Conservation (phyloP, 208 protist genomes). For the Crithidia fasciculata region DNA sequence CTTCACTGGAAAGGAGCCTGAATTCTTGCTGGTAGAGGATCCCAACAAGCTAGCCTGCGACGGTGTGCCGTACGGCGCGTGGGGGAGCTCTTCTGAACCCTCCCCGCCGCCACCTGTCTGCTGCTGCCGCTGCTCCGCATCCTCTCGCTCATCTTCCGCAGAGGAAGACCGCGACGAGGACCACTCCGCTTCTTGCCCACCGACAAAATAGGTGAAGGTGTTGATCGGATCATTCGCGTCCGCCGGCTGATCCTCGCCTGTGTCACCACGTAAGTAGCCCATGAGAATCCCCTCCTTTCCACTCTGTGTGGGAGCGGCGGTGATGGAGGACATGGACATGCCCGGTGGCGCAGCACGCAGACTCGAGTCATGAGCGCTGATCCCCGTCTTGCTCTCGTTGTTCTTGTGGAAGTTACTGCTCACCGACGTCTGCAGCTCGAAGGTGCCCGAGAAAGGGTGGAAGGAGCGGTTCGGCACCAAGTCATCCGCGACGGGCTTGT, state of each 20-base stretch:
- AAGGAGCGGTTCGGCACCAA: constrained; percentile 14
- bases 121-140: not conserved
- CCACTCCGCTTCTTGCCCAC: not conserved
- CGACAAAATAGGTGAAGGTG: constrained; percentile 43
- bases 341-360: not conserved
- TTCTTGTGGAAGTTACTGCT: too few relatives aligned
- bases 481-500: constrained; percentile 32
- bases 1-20: not conserved
- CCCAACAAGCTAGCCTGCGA: constrained; percentile 6
- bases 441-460: constrained; percentile 4
- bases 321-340: not conserved
- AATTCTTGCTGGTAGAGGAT: not conserved
- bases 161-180: constrained; percentile 1
- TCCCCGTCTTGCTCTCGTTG: not conserved
- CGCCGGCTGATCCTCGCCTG: not conserved
- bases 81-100: not conserved
- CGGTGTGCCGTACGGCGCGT: constrained; percentile 13
- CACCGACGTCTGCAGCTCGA: not conserved
- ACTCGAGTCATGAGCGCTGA: not conserved
- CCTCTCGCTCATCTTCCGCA: not conserved
- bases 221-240: constrained; percentile 42
- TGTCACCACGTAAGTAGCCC: constrained; percentile 22
- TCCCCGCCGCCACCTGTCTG: not conserved
- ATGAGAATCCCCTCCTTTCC: not conserved
- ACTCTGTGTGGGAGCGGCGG: too few relatives aligned